phyloP scores from a whole-genome alignment of 2,329 filamentous ascomycete genomes.

The Clarireedia hainanense region DNA sequence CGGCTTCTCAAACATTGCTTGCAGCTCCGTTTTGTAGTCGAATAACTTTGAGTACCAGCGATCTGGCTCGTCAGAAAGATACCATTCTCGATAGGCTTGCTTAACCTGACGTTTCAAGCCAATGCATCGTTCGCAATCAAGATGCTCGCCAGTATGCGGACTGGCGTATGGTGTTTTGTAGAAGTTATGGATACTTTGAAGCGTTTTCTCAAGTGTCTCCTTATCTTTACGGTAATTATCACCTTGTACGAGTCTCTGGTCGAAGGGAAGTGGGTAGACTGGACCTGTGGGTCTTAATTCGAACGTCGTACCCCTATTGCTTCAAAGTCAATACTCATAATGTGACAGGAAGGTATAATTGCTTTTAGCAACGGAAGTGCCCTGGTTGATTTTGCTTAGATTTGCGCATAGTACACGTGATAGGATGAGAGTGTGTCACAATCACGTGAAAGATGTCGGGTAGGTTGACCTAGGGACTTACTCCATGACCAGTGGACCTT shows the following conservation, averaged over 20 bases:
- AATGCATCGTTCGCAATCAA: slow-evolving; percentile 20
- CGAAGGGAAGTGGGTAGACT: slow-evolving; percentile 19
- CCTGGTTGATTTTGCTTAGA: too few relatives aligned
- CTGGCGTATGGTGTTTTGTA: slow-evolving; percentile 14
- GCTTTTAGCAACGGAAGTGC: too few relatives aligned
- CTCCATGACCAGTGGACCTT: background rate
- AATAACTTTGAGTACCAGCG: slow-evolving; percentile 17
- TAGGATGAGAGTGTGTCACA: background rate
- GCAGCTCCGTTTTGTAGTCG: slow-evolving; percentile 17
- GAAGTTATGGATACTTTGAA: slow-evolving; percentile 11
- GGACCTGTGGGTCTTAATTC: slow-evolving; percentile 5
- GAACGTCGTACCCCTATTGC: background rate
- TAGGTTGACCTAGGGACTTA: background rate
- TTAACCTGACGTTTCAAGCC: slow-evolving; percentile 18
- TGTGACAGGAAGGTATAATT: background rate
- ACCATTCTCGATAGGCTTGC: slow-evolving; percentile 25
- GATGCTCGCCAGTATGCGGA: slow-evolving; percentile 17
- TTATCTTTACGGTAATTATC: slow-evolving; percentile 19
- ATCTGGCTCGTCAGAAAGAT: slow-evolving; percentile 18
- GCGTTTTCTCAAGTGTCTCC: slow-evolving; percentile 12
- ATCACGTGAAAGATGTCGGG: background rate
- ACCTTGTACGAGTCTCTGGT: slow-evolving; percentile 18
- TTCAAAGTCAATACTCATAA: background rate
- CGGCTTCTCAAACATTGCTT: slow-evolving; percentile 18
- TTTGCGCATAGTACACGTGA: background rate